Percentiles rank a stretch among this genome's conserved stretches.
Evolutionary conservation across 768 basidiomycete species (phyloP).

Genomic region (Amyloporia xantha): DNA sequence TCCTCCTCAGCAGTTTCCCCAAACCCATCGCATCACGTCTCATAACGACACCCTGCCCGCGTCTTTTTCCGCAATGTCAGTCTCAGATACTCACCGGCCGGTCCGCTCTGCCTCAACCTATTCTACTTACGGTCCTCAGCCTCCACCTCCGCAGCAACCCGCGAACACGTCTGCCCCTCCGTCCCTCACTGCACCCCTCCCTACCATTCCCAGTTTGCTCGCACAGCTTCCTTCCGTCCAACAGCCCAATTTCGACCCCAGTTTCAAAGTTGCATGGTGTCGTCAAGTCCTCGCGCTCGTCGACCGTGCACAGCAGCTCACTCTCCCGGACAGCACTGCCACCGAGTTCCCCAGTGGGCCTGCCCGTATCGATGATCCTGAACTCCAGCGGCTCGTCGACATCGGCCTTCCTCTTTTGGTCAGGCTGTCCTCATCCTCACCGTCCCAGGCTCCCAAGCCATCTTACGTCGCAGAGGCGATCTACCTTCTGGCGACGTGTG

Average conservation of each 20-base stretch:
- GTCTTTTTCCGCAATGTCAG: conserved; percentile 14
- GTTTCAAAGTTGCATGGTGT: conserved; percentile 67
- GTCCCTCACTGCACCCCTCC: conserved; percentile 62
- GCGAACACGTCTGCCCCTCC: conserved; percentile 26
- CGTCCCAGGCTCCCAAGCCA: conserved; percentile 27
- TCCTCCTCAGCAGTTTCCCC: conserved; percentile 5
- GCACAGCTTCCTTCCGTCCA: conserved; percentile 47
- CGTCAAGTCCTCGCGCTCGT: conserved; percentile 79
- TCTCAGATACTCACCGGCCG: conserved; percentile 16
- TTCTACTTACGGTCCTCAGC: conserved; percentile 12
- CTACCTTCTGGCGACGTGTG: conserved; percentile 69
- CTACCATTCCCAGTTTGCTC: conserved; percentile 53
- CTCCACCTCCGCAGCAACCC: conserved; percentile 8
- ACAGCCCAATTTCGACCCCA: conserved; percentile 47
- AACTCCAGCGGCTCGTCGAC: conserved; percentile 54
- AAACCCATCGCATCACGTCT: not conserved
- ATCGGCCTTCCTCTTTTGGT: conserved; percentile 63
- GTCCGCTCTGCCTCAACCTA: conserved; percentile 14
- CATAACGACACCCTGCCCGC: conserved; percentile 6
- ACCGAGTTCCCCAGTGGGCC: conserved; percentile 40
- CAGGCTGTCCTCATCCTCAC: conserved; percentile 43
- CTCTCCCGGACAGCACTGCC: conserved; percentile 66
- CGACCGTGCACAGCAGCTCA: conserved; percentile 38
- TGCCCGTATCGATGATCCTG: conserved; percentile 50
- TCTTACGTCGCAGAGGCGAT: conserved; percentile 60